phyloP scores from a whole-genome alignment of 345 rosid species.

The Eucalyptus curtisii region DNA sequence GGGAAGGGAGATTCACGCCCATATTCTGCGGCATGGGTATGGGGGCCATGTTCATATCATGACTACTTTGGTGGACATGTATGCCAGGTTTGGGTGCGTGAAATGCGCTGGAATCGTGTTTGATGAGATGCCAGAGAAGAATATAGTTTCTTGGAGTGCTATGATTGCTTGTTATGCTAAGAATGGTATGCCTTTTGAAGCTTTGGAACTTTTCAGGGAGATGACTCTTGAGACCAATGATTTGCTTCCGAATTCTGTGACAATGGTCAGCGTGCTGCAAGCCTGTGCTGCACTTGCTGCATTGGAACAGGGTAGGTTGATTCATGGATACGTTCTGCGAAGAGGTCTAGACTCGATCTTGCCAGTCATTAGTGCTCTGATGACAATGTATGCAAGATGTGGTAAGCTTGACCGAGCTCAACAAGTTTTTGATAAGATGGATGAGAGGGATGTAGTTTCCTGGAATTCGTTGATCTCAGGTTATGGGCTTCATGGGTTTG shows the following conservation, averaged over 20 bases:
- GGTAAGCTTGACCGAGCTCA: constrained; percentile 64
- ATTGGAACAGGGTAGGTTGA: constrained; percentile 65
- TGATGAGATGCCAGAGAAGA: constrained; percentile 41
- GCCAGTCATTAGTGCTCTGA: constrained; percentile 68
- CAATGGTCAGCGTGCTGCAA: constrained; percentile 89
- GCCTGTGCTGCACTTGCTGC: constrained; percentile 88
- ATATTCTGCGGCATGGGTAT: constrained; percentile 49
- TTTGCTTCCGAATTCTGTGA: constrained; percentile 54
- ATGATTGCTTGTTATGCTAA: constrained; percentile 79
- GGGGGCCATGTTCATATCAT: constrained; percentile 51
- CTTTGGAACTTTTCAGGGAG: constrained; percentile 51
- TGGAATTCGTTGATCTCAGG: constrained; percentile 87
- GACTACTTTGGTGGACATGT: constrained; percentile 88
- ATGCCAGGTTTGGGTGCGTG: constrained; percentile 67
- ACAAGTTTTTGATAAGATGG: constrained; percentile 54
- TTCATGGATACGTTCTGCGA: constrained; percentile 72
- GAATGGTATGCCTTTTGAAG: constrained; percentile 52
- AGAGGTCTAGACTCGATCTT: constrained; percentile 65
- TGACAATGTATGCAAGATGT: constrained; percentile 77
- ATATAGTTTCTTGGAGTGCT: constrained; percentile 87
- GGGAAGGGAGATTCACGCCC: constrained; percentile 84
- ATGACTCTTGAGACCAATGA: constrained; percentile 45
- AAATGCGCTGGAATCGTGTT: constrained; percentile 47
- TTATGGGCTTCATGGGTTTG: constrained; percentile 79
- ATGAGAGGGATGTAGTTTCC: constrained; percentile 57